phyloP scores from a whole-genome alignment of 257 asterid genomes.

The Przewalskia tangutica region DNA sequence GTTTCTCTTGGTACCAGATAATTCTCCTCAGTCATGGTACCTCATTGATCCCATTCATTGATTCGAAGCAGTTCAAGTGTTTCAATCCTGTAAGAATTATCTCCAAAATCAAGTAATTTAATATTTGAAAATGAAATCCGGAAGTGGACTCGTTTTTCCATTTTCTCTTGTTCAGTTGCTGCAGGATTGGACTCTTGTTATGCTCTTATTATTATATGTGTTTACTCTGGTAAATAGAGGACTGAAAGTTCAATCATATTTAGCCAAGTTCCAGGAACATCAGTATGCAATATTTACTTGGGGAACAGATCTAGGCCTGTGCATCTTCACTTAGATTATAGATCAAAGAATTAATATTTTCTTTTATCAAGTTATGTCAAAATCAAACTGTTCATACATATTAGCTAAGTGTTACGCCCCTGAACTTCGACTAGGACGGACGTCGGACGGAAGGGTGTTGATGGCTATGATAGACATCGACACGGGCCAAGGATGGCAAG shows the following conservation, averaged over 20 bases:
- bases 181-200: not conserved
- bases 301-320: not conserved
- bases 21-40: constrained; percentile 18
- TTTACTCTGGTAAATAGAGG: not conserved
- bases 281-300: not conserved
- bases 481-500: no score
- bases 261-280: not conserved
- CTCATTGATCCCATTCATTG: constrained; percentile 32
- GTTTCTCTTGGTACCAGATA: constrained; percentile 25
- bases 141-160: not conserved
- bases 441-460: no score
- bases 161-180: not conserved
- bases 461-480: no score
- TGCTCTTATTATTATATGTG: not conserved
- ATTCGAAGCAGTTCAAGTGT: constrained; percentile 22
- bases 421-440: no score
- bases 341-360: not conserved
- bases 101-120: constrained; percentile 5
- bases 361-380: no score
- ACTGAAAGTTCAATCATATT: not conserved
- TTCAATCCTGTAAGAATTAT: constrained; percentile 24
- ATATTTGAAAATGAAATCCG: constrained; percentile 8
- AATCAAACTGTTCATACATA: not conserved
- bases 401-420: no score
- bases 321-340: not conserved